Evolutionary conservation across 805 yeast genomes (phyloP).

Genomic region (Metschnikowia sp.): DNA sequence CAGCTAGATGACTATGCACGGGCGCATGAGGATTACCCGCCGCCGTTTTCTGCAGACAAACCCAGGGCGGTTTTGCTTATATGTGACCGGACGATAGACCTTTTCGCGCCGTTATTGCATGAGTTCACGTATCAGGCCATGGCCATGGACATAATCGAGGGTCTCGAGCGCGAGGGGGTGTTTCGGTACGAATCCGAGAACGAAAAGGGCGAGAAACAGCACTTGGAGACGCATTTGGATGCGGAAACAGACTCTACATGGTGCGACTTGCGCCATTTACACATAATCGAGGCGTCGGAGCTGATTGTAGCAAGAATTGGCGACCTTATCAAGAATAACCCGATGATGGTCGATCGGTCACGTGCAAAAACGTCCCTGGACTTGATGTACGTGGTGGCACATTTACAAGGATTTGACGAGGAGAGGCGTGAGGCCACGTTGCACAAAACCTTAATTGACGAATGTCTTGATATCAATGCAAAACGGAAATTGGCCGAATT

Average conservation of each 20-base stretch:
- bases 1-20: constrained; percentile 76
- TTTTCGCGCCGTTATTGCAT: constrained; percentile 79
- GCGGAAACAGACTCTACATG: constrained; percentile 67
- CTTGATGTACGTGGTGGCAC: constrained; percentile 71
- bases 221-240: constrained; percentile 39
- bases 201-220: constrained; percentile 40
- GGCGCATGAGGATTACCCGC: constrained; percentile 58
- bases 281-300: constrained; percentile 72
- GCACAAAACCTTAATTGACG: constrained; percentile 61
- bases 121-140: constrained; percentile 90
- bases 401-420: constrained; percentile 62
- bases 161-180: constrained; percentile 38
- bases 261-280: constrained; percentile 67
- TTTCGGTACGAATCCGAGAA: constrained; percentile 56
- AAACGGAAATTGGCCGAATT: constrained; percentile 57
- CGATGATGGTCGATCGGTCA: constrained; percentile 66
- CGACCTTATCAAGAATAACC: constrained; percentile 68
- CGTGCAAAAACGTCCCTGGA: constrained; percentile 66
- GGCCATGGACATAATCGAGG: constrained; percentile 68
- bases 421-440: constrained; percentile 58
- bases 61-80: constrained; percentile 74
- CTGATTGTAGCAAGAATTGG: constrained; percentile 54
- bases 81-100: constrained; percentile 80
- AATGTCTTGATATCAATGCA: constrained; percentile 59
- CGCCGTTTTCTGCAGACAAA: constrained; percentile 48